phyloP scores from a whole-genome alignment of 2,329 filamentous ascomycete species.

The Coniella lustricola region DNA sequence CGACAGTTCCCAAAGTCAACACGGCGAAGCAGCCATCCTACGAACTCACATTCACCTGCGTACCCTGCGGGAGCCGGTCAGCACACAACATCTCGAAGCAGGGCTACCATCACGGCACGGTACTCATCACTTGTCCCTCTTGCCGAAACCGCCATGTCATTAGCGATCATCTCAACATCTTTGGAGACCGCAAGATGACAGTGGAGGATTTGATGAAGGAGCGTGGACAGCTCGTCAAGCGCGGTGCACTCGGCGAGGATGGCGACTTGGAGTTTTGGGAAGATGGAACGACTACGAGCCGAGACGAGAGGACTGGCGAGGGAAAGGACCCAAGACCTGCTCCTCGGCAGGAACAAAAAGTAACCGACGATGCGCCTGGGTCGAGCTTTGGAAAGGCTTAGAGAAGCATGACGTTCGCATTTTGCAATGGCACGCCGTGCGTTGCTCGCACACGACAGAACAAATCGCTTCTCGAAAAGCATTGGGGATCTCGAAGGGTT shows the following conservation, averaged over 20 bases:
- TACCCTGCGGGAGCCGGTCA: conserved; percentile 73
- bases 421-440: too few relatives aligned
- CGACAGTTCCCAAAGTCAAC: conserved; percentile 19
- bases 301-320: conserved; percentile 19
- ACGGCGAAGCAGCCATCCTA: conserved; percentile 57
- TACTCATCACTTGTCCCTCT: conserved; percentile 78
- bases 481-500: too few relatives aligned
- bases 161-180: conserved; percentile 76
- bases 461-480: too few relatives aligned
- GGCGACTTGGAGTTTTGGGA: conserved; percentile 94
- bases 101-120: conserved; percentile 85
- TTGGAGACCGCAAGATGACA: conserved; percentile 62
- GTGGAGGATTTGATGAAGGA: conserved; percentile 72
- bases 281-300: conserved; percentile 48
- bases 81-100: conserved; percentile 85
- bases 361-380: conserved; percentile 20
- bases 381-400: conserved; percentile 21
- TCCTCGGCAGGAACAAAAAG: background rate
- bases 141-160: conserved; percentile 90
- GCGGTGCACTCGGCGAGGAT: conserved; percentile 63
- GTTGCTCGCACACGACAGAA: too few relatives aligned
- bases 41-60: conserved; percentile 86
- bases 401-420: too few relatives aligned
- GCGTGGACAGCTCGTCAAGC: conserved; percentile 67
- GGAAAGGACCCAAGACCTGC: conserved; percentile 8